Evolutionary conservation across 164 flowering plant species (phyloP).

Genomic region (Litsea cubeba): DNA sequence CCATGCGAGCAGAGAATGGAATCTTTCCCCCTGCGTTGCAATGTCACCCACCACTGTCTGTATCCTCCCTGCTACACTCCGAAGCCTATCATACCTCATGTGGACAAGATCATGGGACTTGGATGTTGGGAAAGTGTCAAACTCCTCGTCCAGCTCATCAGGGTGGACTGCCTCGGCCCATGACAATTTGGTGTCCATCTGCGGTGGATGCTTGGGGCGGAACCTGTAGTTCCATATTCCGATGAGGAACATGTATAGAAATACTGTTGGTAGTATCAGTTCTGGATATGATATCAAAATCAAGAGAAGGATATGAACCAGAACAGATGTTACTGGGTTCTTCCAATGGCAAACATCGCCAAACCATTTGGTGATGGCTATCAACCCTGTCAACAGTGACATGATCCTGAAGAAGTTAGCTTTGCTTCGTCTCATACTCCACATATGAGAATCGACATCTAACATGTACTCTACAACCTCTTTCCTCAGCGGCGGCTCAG

Average conservation of each 20-base stretch:
- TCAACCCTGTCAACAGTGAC: slow-evolving; percentile 37
- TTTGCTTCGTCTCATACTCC: slow-evolving; percentile 67
- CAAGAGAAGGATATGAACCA: slow-evolving; percentile 44
- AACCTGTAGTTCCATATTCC: slow-evolving; percentile 53
- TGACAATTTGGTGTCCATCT: slow-evolving; percentile 50
- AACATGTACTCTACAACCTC: slow-evolving; percentile 64
- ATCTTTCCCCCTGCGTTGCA: slow-evolving; percentile 59
- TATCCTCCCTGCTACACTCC: slow-evolving; percentile 54
- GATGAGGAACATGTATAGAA: slow-evolving; percentile 53
- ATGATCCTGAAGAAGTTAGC: slow-evolving; percentile 56
- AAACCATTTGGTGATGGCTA: slow-evolving; percentile 36
- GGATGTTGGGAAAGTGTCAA: slow-evolving; percentile 53
- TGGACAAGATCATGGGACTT: slow-evolving; percentile 32
- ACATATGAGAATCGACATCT: slow-evolving; percentile 52
- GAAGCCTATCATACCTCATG: slow-evolving; percentile 48
- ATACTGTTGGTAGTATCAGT: slow-evolving; percentile 47
- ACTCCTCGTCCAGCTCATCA: slow-evolving; percentile 56
- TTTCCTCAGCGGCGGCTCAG: slow-evolving; percentile 53
- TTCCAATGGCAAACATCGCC: slow-evolving; percentile 44
- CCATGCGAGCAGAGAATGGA: slow-evolving; percentile 51
- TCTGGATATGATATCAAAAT: slow-evolving; percentile 55
- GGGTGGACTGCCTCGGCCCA: slow-evolving; percentile 52
- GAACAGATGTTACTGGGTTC: slow-evolving; percentile 46
- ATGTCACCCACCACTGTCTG: slow-evolving; percentile 58
- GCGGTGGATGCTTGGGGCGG: slow-evolving; percentile 49